Evolutionary conservation across 495 filamentous ascomycete genomes (phyloP), one percentile per base, ranked within the genome.

Genomic region (Thozetella sp.): DNA sequence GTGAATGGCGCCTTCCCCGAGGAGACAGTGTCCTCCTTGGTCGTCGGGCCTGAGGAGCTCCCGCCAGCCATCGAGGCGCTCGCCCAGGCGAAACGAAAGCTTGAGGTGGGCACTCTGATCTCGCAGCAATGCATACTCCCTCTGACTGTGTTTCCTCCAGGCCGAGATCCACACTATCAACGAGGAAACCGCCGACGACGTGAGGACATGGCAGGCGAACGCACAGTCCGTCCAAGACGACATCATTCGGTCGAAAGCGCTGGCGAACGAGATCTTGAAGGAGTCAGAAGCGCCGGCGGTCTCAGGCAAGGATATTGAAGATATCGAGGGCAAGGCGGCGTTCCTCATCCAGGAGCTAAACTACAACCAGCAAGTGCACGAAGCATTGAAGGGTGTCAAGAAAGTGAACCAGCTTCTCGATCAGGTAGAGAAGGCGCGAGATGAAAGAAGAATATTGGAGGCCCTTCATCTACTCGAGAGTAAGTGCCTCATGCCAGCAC

Each of bases 221-320:
- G 92, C 93, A 27, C 89, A 90, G 69, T 85, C 89, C 53, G 84
- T 96, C n/a, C 89, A 92, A 66, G 80, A 83, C 26, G 93, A 97
- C 63, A 91, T 97, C 58, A 82, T 90, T 63, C 80, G 81, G 30
- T 90, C 91, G 19, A 84, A 88, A 60, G 77, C 80, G 11, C 87
- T 88, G 25, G 91, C 93, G 19, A 86, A 84, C 53, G 84, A 90
- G 50, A 95, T 97, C 51, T 83, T 92, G 10, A 81, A 84, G 56
- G 79, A 90, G 58, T 86, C 92, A 57, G 86, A 91, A 64, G 80
- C 84, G 3, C 87, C 86, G 2, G 78, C 84, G 45, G 77, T 83
- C 11, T 76, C 90, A 0, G 79, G 83, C 52, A 77, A 80, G 51
- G 74, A 82, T 22, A 81, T 87, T 17, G 74, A 86, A 25, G 90